phyloP scores from a whole-genome alignment of 257 asterid genomes.

The Solanum ossicruentum region DNA sequence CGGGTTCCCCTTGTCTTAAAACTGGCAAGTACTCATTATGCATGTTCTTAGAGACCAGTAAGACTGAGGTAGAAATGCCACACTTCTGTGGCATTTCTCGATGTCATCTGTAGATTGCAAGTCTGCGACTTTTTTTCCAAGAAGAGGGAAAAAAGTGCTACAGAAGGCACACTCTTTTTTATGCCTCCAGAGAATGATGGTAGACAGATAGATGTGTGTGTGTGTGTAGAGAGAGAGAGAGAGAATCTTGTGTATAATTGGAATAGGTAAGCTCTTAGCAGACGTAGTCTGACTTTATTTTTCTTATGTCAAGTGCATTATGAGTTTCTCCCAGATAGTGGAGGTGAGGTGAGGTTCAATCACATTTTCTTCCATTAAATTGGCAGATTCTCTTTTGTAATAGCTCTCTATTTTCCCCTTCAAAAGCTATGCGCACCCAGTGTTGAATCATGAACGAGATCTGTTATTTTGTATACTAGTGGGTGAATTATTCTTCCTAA shows the following conservation, averaged over 20 bases:
- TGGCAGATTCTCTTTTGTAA: not conserved
- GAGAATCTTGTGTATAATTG: not conserved
- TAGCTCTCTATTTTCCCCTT: not conserved
- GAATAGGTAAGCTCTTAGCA: not conserved
- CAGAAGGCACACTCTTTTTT: not conserved
- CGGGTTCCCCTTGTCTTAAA: too few relatives aligned
- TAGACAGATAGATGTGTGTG: not conserved
- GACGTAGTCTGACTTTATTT: not conserved
- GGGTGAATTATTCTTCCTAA: not conserved
- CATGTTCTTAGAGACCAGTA: not conserved
- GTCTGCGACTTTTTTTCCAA: not conserved
- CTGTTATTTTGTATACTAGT: not conserved
- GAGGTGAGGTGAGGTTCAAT: not conserved
- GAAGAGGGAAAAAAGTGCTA: not conserved
- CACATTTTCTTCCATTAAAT: not conserved
- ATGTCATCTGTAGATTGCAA: not conserved
- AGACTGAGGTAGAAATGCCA: not conserved
- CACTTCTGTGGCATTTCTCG: not conserved
- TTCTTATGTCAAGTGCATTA: not conserved
- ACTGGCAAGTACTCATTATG: not conserved
- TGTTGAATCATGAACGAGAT: not conserved
- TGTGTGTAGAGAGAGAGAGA: not conserved
- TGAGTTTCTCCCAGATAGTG: not conserved
- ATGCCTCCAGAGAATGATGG: not conserved
- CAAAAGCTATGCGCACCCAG: not conserved